Percentiles rank a stretch among this genome's conserved stretches.
These are phyloP conservation scores for Microstegium vimineum DNA, from an alignment of 176 grass and related monocot genomes.

Conservation along the genomic window DNA sequence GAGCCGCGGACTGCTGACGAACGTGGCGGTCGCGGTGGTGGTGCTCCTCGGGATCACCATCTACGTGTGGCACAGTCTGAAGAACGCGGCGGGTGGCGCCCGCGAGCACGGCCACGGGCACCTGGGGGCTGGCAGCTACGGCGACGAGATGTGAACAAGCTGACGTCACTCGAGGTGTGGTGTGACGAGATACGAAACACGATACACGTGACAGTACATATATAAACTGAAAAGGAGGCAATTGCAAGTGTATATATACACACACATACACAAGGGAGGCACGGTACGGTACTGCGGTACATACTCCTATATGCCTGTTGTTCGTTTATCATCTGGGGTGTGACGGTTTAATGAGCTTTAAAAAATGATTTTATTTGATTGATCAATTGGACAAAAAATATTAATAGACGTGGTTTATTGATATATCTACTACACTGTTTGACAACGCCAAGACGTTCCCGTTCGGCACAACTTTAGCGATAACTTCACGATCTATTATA, in stretches of 20 bases:
- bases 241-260: background rate
- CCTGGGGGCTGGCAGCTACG: background rate
- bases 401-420: too few species aligned
- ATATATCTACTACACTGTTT: too few species aligned
- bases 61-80: conserved; percentile 50
- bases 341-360: background rate
- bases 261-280: background rate
- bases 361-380: background rate
- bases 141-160: conserved; percentile 38
- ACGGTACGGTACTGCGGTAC: background rate
- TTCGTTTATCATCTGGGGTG: background rate
- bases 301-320: background rate
- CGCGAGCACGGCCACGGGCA: background rate
- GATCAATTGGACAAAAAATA: background rate
- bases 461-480: too few species aligned
- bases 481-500: too few species aligned
- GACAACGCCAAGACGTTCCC: too few species aligned
- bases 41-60: conserved; percentile 49
- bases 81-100: conserved; percentile 20
- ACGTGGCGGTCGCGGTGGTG: conserved; percentile 51
- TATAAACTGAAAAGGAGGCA: background rate
- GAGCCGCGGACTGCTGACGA: conserved; percentile 42
- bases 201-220: background rate
- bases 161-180: background rate
- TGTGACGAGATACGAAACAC: background rate